These are phyloP conservation scores for Boechera divaricarpa DNA, from an alignment of 345 rosid genomes.

Conservation along the genomic window DNA sequence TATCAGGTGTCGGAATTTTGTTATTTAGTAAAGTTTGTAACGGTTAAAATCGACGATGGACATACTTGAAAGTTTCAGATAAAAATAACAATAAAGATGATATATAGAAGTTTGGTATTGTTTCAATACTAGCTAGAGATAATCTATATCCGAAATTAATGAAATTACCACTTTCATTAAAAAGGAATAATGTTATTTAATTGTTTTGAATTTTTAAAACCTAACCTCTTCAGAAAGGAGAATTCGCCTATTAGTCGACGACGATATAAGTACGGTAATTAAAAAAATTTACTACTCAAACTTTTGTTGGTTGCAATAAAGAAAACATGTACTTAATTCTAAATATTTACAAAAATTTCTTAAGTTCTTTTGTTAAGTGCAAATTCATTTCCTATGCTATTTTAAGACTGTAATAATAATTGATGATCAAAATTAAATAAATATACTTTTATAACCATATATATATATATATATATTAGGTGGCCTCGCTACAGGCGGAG, in stretches of 20 bases:
- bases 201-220: no score
- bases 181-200: no score
- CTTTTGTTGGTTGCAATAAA: no score
- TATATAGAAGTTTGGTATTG: no score
- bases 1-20: not conserved
- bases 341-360: no score
- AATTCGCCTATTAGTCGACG: no score
- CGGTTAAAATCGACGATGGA: not conserved
- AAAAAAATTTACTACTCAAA: no score
- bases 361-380: not conserved
- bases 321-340: not conserved
- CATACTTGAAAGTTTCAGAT: not conserved
- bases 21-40: constrained; percentile 8
- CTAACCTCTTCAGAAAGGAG: no score
- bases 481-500: constrained; percentile 84
- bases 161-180: no score
- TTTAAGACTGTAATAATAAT: not conserved
- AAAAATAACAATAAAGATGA: not conserved
- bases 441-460: constrained; percentile 5
- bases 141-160: no score
- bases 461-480: constrained; percentile 52
- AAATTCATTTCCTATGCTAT: not conserved
- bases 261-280: no score
- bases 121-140: no score
- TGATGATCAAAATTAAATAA: not conserved